Base-by-base conservation (phyloP, 2,329 filamentous ascomycete genomes). In the Colletotrichum camelliae region DNA sequence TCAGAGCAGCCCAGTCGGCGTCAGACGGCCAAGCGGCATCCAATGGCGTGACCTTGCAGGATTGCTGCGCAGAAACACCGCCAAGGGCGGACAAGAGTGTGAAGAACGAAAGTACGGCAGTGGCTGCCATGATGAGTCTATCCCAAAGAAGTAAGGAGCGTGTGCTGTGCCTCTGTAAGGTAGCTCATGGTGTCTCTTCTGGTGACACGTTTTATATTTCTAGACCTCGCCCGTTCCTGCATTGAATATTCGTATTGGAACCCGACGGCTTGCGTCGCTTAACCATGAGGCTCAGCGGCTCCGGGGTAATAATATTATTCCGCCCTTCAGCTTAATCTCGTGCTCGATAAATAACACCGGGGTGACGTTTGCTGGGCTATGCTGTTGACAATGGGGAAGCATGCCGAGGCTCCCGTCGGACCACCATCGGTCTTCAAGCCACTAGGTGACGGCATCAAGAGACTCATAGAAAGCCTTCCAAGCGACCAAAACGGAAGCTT, bases 1-100 rank as follows among this genome's bases (percentile, higher is more conserved):
- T 90, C 72, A 90, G 84, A 2, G 72, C 62, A 13, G 80, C 75
- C 88, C 88, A 90, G 9, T 69, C 67, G 7, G 55, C 48, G 60
- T 77, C 16, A 67, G 70, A 27, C 29, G 75, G 67, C 76, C 79
- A 67, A 13, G 73, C 69, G 9, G 57, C 33, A 15, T 75, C 69
- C 18, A 29, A 13, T 3, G 73, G 69, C 5, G 64, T 72, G 27
- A 58, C 15, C 62, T 73, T 75, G 57, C 69, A 75, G 21, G 48
- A 65, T 31, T 71, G 52, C 60, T 74, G 67, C 18, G 72, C 67
- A 12, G 67, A 70, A n/a, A 16, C 67, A 52, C 27, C 37, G 43
- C 66, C 15, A 7, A 70, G 6, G 9, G 35, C 48, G 21, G 27
- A 52, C 27, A 60, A 12, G 21, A 66, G 21, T 7, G 9, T 16